phyloP scores from a whole-genome alignment of 139 green algal genomes.

The Chlamydomonas incerta region DNA sequence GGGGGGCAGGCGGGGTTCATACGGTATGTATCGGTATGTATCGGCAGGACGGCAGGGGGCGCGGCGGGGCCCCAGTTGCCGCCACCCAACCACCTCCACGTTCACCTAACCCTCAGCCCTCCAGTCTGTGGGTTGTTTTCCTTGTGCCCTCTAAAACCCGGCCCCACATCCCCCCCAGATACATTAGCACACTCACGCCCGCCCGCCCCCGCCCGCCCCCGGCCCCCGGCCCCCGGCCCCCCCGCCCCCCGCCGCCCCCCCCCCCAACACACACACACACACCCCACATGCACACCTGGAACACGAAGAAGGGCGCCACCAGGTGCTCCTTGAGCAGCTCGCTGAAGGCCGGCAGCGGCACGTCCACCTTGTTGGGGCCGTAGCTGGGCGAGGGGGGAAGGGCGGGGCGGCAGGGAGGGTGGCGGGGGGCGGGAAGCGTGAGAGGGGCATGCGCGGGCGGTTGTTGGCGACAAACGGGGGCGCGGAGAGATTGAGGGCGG shows the following conservation, averaged over 20 bases:
- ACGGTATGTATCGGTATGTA: background rate
- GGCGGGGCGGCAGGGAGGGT: background rate
- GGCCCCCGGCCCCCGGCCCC: too few species aligned
- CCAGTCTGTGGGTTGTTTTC: too few species aligned
- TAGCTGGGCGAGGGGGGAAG: background rate
- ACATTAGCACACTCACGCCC: too few species aligned
- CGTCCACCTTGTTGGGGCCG: slow-evolving; percentile 44
- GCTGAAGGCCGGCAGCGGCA: slow-evolving; percentile 83
- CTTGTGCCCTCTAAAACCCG: too few species aligned
- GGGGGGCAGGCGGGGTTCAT: background rate
- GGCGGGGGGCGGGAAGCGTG: background rate
- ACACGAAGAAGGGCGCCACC: slow-evolving; percentile 97
- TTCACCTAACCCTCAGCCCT: too few species aligned
- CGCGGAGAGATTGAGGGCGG: too few species aligned
- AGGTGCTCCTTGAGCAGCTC: slow-evolving; percentile 93
- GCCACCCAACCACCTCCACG: background rate
- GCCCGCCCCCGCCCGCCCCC: too few species aligned
- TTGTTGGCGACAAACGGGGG: too few species aligned
- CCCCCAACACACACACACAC: background rate
- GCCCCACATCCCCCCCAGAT: too few species aligned
- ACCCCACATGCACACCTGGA: slow-evolving; percentile 69
- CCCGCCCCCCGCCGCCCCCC: background rate
- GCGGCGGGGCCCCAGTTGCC: background rate
- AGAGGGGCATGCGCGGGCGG: too few species aligned
- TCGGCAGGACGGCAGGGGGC: too few species aligned